Evolutionary conservation across 2,329 filamentous ascomycete genomes (phyloP).

Genomic region (Coniella lustricola): DNA sequence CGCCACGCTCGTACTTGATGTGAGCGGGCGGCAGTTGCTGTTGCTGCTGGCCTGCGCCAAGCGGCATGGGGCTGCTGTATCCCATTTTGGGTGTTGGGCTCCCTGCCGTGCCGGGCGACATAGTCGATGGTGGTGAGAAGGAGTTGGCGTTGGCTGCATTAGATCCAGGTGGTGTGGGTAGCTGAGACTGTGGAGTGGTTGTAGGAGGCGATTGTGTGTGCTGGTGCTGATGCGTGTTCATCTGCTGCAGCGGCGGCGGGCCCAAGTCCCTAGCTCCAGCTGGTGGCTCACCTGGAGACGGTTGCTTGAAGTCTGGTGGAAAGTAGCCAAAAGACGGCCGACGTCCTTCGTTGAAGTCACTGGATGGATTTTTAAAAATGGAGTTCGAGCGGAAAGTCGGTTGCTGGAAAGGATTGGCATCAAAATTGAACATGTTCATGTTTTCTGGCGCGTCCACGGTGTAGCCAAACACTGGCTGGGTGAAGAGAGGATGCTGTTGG

Average conservation of each 20-base stretch:
- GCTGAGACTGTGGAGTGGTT: constrained; percentile 15
- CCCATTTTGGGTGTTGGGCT: constrained; percentile 29
- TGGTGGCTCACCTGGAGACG: constrained; percentile 22
- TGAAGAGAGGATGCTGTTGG: constrained; percentile 32
- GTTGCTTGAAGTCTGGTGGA: constrained; percentile 46
- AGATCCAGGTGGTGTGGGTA: constrained; percentile 40
- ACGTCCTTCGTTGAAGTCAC: constrained; percentile 43
- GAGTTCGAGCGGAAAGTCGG: constrained; percentile 59
- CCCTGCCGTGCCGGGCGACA: constrained; percentile 19
- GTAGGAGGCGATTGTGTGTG: constrained; percentile 16
- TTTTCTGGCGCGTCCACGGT: constrained; percentile 51
- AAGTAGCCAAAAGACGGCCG: constrained; percentile 49
- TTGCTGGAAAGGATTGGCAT: constrained; percentile 35
- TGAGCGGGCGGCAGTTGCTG: constrained; percentile 11
- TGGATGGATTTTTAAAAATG: constrained; percentile 55
- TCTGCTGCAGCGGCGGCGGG: constrained; percentile 27
- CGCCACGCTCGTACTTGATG: constrained; percentile 20
- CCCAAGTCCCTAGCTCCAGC: constrained; percentile 30
- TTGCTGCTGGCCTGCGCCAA: constrained; percentile 11
- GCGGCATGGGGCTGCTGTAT: constrained; percentile 21
- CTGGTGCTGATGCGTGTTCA: constrained; percentile 14
- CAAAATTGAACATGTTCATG: constrained; percentile 40
- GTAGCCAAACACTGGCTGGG: constrained; percentile 50
- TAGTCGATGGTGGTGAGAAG: constrained; percentile 31
- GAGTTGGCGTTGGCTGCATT: constrained; percentile 24